A percentile compares a stretch with the other conserved stretches of the same genome.
Evolutionary conservation across 805 yeast species (phyloP).

Genomic region (Ogataea nakhonphanomensis): DNA sequence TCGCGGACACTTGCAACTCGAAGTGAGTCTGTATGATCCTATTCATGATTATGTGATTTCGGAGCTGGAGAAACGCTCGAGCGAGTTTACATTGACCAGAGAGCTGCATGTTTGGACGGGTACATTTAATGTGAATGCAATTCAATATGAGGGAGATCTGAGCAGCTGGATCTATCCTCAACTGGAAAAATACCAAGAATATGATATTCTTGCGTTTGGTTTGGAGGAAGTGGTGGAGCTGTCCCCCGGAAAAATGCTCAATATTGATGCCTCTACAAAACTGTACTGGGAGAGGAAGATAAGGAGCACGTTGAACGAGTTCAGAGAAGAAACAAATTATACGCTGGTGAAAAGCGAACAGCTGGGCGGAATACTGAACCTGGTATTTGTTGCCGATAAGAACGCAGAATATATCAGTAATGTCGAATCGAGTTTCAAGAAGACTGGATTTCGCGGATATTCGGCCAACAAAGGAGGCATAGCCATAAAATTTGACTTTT

Average conservation of each 20-base stretch:
- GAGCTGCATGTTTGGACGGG: conserved; percentile 45
- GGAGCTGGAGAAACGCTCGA: conserved; percentile 38
- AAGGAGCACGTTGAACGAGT: conserved; percentile 40
- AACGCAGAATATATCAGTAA: conserved; percentile 52
- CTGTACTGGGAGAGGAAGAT: conserved; percentile 65
- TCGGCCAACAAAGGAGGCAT: conserved; percentile 63
- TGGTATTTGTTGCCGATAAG: conserved; percentile 61
- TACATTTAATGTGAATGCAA: conserved; percentile 56
- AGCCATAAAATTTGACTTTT: conserved; percentile 51
- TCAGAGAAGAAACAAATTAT: conserved; percentile 33
- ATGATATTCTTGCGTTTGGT: conserved; percentile 77
- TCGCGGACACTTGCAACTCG: conserved; percentile 42
- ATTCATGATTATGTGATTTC: conserved; percentile 48
- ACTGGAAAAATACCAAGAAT: conserved; percentile 37
- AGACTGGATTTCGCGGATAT: conserved; percentile 93
- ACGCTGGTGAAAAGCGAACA: conserved; percentile 68
- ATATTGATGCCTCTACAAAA: conserved; percentile 63
- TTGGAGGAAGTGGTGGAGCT: conserved; percentile 88
- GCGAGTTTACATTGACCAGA: conserved; percentile 38
- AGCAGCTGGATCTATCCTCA: conserved; percentile 45
- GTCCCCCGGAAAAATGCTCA: conserved; percentile 77
- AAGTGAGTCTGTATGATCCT: conserved; percentile 46
- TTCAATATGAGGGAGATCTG: conserved; percentile 40
- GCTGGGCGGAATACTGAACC: conserved; percentile 76
- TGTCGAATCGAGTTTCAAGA: conserved; percentile 71